These are phyloP conservation scores for Ceratonia siliqua DNA, from an alignment of 306 rosid species.

Conservation along the genomic window DNA sequence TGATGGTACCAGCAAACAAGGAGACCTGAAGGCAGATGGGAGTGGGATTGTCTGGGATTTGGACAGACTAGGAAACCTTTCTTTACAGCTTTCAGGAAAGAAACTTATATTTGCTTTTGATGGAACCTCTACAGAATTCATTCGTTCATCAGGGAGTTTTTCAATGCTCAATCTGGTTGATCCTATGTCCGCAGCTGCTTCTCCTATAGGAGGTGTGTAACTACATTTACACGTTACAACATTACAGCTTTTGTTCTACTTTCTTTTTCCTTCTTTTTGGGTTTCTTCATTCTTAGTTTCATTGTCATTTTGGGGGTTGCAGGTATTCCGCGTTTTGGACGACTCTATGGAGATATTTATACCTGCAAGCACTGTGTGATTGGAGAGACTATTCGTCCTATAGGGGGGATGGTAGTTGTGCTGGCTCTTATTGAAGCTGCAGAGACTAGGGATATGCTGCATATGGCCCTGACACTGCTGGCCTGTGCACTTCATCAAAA, in stretches of 20 bases:
- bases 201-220: slow-evolving; percentile 96
- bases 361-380: slow-evolving; percentile 85
- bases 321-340: slow-evolving; percentile 99
- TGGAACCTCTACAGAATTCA: slow-evolving; percentile 81
- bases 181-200: slow-evolving; percentile 99
- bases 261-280: background rate
- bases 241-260: slow-evolving; percentile 10
- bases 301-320: slow-evolving; percentile 37
- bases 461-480: slow-evolving; percentile 87
- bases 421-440: slow-evolving; percentile 96
- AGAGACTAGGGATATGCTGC: slow-evolving; percentile 94
- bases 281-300: slow-evolving; percentile 15
- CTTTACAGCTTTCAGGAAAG: slow-evolving; percentile 93
- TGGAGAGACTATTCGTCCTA: slow-evolving; percentile 81
- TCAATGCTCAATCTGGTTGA: slow-evolving; percentile 96
- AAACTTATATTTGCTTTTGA: slow-evolving; percentile 98
- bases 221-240: slow-evolving; percentile 17
- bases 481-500: slow-evolving; percentile 94
- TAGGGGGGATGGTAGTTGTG: slow-evolving; percentile 93
- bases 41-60: slow-evolving; percentile 99
- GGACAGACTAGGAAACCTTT: slow-evolving; percentile 91
- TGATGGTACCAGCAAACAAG: slow-evolving; percentile 70
- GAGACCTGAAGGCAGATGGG: slow-evolving; percentile 84
- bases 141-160: slow-evolving; percentile 74
- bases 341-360: slow-evolving; percentile 83